Base-by-base conservation (phyloP, 257 asterid genomes). In the Striga asiatica region DNA sequence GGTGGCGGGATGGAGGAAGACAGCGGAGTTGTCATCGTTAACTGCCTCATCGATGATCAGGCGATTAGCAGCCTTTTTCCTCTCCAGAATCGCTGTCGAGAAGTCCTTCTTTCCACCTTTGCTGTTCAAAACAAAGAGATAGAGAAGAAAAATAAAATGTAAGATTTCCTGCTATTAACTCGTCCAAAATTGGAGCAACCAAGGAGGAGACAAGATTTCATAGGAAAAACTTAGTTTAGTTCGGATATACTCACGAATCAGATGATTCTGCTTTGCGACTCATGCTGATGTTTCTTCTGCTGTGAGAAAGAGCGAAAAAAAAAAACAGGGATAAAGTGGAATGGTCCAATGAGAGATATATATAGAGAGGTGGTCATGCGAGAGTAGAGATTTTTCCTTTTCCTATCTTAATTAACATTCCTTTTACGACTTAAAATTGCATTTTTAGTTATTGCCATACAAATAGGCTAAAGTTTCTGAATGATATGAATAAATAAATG, bases 31-130 rank as follows among this genome's bases (percentile, higher is more conserved):
- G 59, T 85, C 89, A 66, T 85, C 95, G 74, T 79, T 80, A 71
- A 80, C 93, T 37, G 95, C 95, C 74, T 82, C 95, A 27, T 85
- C 95, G 8, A 85, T 93, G 16, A 85, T 48, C n/a, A 85, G 73
- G 28, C 93, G 82, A 68, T 85, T 85, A 3, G 81, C 77, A 3
- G 95, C 81, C 76, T 85, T 85, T 63, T 85, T 85, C 67, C 88
- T 39, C 82, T 85, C 95, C 84, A 79, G 74, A 61, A 85, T 81
- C 75, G 94, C 94, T 12, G 92, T 84, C 21, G 84, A 78, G 72
- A 71, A 81, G 71, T 85, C 95, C 72, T 76, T 81, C 70, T 84
- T 85, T 50, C 70, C 69, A 35, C 67, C 64, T 70, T 76, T 83
- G 56, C 94, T 83, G 78, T 11, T 57, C 37, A 46, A 5, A 14